phyloP scores from a whole-genome alignment of 2,329 filamentous ascomycete species.

The Exserohilum rostratum region DNA sequence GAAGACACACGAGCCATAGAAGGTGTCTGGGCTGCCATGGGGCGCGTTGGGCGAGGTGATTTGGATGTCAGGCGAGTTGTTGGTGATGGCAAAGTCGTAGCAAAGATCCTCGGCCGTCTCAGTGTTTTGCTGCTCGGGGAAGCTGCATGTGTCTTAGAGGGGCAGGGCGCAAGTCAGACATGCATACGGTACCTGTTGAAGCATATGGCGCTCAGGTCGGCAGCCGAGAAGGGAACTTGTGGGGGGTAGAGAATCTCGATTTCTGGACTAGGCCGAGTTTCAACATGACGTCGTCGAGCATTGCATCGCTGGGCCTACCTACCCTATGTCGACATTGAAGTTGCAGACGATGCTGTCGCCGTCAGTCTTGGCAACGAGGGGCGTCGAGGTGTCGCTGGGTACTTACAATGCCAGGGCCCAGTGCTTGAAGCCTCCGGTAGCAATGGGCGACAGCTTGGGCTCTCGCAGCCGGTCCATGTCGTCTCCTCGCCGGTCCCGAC shows the following conservation, averaged over 20 bases:
- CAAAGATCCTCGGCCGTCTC: constrained; percentile 48
- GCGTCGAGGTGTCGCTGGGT: neutral
- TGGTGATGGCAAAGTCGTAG: constrained; percentile 50
- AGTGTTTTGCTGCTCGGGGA: constrained; percentile 51
- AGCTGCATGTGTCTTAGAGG: constrained; percentile 36
- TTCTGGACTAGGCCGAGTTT: constrained; percentile 43
- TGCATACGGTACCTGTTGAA: constrained; percentile 46
- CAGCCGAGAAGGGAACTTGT: constrained; percentile 44
- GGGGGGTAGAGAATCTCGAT: constrained; percentile 52
- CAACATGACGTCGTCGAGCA: constrained; percentile 3
- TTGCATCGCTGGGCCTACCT: constrained; percentile 18
- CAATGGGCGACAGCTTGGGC: constrained; percentile 10
- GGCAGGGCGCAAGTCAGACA: neutral
- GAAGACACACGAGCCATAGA: constrained; percentile 49
- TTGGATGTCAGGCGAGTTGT: constrained; percentile 63
- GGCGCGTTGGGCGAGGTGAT: constrained; percentile 47
- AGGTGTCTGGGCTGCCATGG: constrained; percentile 46
- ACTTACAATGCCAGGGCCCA: constrained; percentile 52
- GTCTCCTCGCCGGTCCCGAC: constrained; percentile 31
- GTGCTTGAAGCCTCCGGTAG: constrained; percentile 41
- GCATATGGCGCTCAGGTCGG: constrained; percentile 51
- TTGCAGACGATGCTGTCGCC: constrained; percentile 49
- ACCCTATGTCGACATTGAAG: constrained; percentile 53
- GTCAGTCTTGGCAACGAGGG: constrained; percentile 17
- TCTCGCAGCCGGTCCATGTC: constrained; percentile 28